Conservation (phyloP, 257 asterid genomes). For the Penstemon davidsonii region DNA sequence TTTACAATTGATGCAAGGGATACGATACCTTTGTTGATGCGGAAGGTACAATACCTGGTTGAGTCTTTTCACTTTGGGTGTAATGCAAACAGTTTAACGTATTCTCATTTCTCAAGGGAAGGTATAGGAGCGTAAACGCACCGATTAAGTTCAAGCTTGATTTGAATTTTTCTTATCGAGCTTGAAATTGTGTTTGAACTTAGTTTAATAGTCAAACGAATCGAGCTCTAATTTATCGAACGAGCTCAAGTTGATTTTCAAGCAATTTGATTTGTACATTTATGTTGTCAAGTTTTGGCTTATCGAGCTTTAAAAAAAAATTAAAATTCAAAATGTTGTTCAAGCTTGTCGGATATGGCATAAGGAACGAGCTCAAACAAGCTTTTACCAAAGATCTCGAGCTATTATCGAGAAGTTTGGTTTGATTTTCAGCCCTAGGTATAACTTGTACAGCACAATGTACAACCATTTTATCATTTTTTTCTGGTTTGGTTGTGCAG, state of each 20-base stretch:
- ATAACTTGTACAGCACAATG: neutral
- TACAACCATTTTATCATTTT: neutral
- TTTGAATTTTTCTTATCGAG: neutral
- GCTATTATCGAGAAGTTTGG: too few species aligned
- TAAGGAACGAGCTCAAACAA: too few species aligned
- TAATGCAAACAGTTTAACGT: neutral
- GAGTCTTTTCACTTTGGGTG: neutral
- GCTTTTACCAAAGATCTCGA: too few species aligned
- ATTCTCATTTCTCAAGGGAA: neutral
- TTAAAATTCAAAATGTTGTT: neutral
- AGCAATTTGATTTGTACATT: too few species aligned
- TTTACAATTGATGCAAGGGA: conserved; percentile 5
- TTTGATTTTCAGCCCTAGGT: neutral
- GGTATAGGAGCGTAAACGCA: neutral
- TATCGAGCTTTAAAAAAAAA: neutral
- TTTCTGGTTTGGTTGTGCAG: conserved; percentile 38
- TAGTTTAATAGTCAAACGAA: neutral
- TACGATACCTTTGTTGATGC: conserved; percentile 26
- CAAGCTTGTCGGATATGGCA: neutral
- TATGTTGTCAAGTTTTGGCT: too few species aligned
- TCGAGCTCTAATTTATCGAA: neutral
- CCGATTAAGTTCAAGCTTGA: neutral
- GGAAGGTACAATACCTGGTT: conserved; percentile 32
- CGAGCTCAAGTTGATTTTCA: neutral
- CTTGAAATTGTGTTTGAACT: too few species aligned